A percentile compares a stretch with the other conserved stretches of the same genome.
Evolutionary conservation across 176 grass and related monocot genomes (phyloP).

Genomic region (Carex parvula): DNA sequence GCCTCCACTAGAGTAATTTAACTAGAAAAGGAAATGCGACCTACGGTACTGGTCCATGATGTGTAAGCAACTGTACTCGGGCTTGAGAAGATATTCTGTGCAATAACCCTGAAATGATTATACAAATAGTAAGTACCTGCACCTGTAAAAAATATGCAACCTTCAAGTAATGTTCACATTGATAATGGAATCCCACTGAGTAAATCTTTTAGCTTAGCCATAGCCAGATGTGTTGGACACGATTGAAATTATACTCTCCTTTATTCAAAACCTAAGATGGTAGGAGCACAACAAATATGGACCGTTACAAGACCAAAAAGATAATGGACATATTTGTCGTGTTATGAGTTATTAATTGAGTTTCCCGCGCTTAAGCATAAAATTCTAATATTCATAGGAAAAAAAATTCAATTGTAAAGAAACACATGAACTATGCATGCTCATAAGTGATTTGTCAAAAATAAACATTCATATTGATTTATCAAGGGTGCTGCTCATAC

Average conservation of each 20-base stretch:
- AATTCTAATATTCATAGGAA: not conserved
- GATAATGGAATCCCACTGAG: not conserved
- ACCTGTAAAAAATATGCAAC: not conserved
- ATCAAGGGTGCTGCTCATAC: not conserved
- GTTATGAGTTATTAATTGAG: not conserved
- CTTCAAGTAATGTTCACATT: not conserved
- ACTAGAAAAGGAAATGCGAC: not conserved
- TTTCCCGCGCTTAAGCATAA: not conserved
- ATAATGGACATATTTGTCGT: not conserved
- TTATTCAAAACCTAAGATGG: not conserved
- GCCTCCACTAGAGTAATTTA: constrained; percentile 28
- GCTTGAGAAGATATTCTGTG: constrained; percentile 2
- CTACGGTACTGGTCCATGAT: not conserved
- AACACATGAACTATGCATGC: not conserved
- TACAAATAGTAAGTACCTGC: not conserved
- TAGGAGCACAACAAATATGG: not conserved
- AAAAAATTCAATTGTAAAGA: not conserved
- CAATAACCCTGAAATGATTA: constrained; percentile 18
- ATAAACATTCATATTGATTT: no score
- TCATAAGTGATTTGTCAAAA: not conserved
- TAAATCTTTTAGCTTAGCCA: not conserved
- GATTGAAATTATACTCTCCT: not conserved
- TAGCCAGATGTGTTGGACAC: not conserved
- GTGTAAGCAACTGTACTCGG: constrained; percentile 15
- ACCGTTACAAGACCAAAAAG: not conserved